Percentiles rank a stretch among this genome's conserved stretches.
These are phyloP conservation scores for Reutealis trisperma DNA, from an alignment of 345 rosid genomes.

Conservation along the genomic window DNA sequence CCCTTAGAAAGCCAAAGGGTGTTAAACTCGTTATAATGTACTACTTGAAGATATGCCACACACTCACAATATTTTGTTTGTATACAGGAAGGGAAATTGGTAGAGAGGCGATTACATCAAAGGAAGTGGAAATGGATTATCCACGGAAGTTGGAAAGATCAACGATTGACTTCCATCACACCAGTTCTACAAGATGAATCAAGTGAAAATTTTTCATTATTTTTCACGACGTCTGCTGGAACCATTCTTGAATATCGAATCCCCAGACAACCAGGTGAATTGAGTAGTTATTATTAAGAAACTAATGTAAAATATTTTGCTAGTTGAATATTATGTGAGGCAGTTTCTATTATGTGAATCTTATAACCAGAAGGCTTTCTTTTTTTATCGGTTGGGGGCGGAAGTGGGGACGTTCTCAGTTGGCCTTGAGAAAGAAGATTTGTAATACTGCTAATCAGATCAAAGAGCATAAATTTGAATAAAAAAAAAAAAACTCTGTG, in stretches of 20 bases:
- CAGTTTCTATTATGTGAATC: background rate
- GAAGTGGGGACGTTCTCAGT: background rate
- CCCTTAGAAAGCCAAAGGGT: background rate
- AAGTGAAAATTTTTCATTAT: conserved; percentile 43
- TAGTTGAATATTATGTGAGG: background rate
- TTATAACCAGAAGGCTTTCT: background rate
- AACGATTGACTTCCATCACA: conserved; percentile 54
- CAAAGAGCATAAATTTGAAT: background rate
- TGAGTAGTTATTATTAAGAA: conserved; percentile 1
- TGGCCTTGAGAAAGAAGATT: background rate
- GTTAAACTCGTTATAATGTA: background rate
- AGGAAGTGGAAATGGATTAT: conserved; percentile 72
- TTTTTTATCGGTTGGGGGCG: too few species aligned
- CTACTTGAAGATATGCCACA: background rate
- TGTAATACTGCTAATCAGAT: background rate
- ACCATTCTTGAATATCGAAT: conserved; percentile 48
- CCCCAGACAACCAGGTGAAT: conserved; percentile 50
- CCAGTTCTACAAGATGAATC: conserved; percentile 48
- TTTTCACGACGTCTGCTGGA: conserved; percentile 56
- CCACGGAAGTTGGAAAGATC: conserved; percentile 58
- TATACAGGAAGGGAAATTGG: conserved; percentile 50
- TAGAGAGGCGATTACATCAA: conserved; percentile 53
- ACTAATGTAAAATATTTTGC: background rate
- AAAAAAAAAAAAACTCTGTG: background rate
- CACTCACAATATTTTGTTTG: conserved; percentile 8